Percentiles rank a stretch among this genome's conserved stretches.
Conservation (phyloP, 2,329 filamentous ascomycete species). For the Aspergillus brasiliensis region DNA sequence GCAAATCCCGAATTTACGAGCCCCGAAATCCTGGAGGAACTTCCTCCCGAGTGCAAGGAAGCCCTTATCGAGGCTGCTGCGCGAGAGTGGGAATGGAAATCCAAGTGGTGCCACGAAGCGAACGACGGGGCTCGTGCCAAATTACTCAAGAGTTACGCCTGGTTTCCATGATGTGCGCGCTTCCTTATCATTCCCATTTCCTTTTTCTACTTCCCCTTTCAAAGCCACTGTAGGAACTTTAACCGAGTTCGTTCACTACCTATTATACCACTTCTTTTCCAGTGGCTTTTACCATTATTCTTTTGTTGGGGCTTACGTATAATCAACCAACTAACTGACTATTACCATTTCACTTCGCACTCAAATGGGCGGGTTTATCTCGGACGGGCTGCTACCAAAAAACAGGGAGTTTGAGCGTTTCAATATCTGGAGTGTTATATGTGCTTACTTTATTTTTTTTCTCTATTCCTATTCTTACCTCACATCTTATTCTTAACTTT, state of each 20-base stretch:
- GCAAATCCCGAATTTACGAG: constrained; percentile 39
- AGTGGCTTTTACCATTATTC: not conserved
- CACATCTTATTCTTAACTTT: not conserved
- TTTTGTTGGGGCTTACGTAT: not conserved
- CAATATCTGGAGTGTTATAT: not conserved
- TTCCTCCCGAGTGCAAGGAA: constrained; percentile 60
- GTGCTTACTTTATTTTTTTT: not conserved
- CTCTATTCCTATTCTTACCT: not conserved
- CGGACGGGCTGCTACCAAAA: constrained; percentile 19
- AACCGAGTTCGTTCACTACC: too few species aligned
- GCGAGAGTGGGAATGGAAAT: constrained; percentile 72
- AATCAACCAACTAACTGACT: not conserved
- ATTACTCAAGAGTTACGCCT: constrained; percentile 42
- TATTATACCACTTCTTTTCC: too few species aligned
- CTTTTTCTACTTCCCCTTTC: not conserved
- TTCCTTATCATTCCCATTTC: constrained; percentile 1
- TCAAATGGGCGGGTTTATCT: constrained; percentile 20
- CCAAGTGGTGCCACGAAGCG: constrained; percentile 70
- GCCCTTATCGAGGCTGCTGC: constrained; percentile 70
- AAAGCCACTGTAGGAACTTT: not conserved
- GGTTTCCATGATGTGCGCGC: constrained; percentile 35
- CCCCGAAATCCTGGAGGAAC: constrained; percentile 45
- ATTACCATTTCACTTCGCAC: not conserved
- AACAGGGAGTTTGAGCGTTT: constrained; percentile 17
- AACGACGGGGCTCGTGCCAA: constrained; percentile 49